Evolutionary conservation across 202 grass and related monocot genomes (phyloP), one percentile per base, ranked within the genome.

Genomic region (Panicum hallii): DNA sequence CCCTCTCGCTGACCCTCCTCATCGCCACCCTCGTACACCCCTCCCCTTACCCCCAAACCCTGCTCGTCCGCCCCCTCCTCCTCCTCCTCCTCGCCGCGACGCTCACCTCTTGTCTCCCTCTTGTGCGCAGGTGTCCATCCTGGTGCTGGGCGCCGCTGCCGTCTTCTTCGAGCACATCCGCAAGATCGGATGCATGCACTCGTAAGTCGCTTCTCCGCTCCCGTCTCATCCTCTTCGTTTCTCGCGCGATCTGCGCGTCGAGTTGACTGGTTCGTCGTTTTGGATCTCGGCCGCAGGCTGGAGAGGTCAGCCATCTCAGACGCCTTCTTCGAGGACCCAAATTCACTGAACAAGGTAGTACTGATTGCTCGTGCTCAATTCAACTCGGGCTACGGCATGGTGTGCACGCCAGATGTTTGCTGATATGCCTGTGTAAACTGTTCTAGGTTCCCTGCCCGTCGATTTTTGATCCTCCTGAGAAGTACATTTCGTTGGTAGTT

Each of bases 291-390:
- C 34, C 82, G 46, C 75, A 99, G 96, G 66, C 22, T 99, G 12
- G 90, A 99, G 77, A 91, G 90, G 82, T 87, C 61, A 13, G 44
- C 88, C 11, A 79, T 83, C 50, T 99, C 82, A 0, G 90, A 92
- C 82, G 53, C 84, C 41, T 96, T 96, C 82, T 96, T 99, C 47
- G 93, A 99, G 82, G 93, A 99, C 55, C 97, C 97, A 11, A 93
- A 90, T 76, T 99, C 97, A 38, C 83, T 99, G 68, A 88, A 91
- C 26, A 99, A 98, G 95, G 95, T 95, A 52, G 23, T 28, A 5
- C 10, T 19, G 5, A 74, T 43, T 87, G 67, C 13, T 19, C 6
- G 1, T 40, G 16, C 16, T 2, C 3, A 13, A 12, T 11, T 56
- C 10, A 6, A n/a, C 49, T 23, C 23, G 10, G 11, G 12, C 17